A percentile compares a stretch with the other conserved stretches of the same genome.
Conservation (phyloP, 768 basidiomycete species). For the Cystobasidium onofrii region DNA sequence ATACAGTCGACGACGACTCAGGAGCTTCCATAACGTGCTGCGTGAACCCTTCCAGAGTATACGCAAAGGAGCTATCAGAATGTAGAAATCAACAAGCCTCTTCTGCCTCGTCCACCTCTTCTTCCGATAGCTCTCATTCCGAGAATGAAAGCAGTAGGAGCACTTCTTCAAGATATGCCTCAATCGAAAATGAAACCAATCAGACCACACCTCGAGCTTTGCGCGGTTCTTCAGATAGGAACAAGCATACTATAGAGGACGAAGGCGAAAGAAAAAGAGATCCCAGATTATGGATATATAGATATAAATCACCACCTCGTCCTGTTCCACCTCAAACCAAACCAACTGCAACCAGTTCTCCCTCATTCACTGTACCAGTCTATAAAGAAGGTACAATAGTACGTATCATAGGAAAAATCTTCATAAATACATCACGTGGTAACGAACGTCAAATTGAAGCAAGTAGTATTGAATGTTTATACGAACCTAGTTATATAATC, state of each 20-base stretch:
- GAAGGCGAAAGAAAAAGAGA: neutral
- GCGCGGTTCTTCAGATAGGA: neutral
- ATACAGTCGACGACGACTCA: constrained; percentile 24
- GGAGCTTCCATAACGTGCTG: constrained; percentile 22
- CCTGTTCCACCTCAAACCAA: neutral
- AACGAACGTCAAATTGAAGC: constrained; percentile 14
- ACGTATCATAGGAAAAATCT: constrained; percentile 7
- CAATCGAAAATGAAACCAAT: neutral
- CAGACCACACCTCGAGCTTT: neutral
- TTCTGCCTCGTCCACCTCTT: neutral
- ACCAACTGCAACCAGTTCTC: neutral
- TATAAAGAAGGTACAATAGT: constrained; percentile 8
- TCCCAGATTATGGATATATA: constrained; percentile 22
- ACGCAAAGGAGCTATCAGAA: constrained; percentile 5
- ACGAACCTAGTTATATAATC: neutral
- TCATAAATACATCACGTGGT: neutral
- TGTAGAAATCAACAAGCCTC: neutral
- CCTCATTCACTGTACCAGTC: neutral
- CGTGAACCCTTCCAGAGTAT: constrained; percentile 17
- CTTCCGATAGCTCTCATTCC: neutral
- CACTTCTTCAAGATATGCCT: too few relatives aligned
- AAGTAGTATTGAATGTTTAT: neutral
- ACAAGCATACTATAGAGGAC: neutral
- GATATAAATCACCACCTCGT: constrained; percentile 14
- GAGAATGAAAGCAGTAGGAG: neutral